Evolutionary conservation across 1,139 yeast genomes (phyloP).

Genomic region (Lodderomyces margitis): DNA sequence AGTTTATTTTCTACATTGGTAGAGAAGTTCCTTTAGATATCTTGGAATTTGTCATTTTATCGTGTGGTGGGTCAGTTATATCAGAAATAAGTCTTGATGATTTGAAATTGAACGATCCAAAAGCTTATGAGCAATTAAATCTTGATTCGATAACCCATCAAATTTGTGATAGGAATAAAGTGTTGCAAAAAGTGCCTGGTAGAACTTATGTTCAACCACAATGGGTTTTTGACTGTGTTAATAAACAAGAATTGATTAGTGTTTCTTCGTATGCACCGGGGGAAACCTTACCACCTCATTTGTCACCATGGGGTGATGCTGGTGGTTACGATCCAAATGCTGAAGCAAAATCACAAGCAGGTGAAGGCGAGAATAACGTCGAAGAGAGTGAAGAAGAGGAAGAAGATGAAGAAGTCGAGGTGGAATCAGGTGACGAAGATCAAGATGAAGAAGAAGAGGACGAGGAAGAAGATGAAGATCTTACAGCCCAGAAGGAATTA

Average conservation of each 20-base stretch:
- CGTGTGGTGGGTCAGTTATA: conserved; percentile 84
- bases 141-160: conserved; percentile 83
- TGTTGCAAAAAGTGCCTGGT: conserved; percentile 77
- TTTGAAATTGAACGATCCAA: conserved; percentile 44
- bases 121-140: conserved; percentile 49
- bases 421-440: conserved; percentile 46
- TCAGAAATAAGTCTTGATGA: conserved; percentile 90
- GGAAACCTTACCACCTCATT: conserved; percentile 91
- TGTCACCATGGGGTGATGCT: conserved; percentile 98
- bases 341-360: conserved; percentile 30
- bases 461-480: conserved; percentile 55
- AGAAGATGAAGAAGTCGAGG: conserved; percentile 49
- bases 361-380: conserved; percentile 44
- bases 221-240: conserved; percentile 93
- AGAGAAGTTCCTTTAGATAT: conserved; percentile 95
- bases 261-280: conserved; percentile 90
- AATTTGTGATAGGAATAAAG: conserved; percentile 86
- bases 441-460: conserved; percentile 49
- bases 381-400: conserved; percentile 49
- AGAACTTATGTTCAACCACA: conserved; percentile 96
- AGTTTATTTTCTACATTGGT: conserved; percentile 81
- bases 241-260: conserved; percentile 69
- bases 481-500: conserved; percentile 75
- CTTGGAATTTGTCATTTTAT: conserved; percentile 79
- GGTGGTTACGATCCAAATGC: conserved; percentile 85